A percentile compares a stretch with the other conserved stretches of the same genome.
Evolutionary conservation across 2,329 filamentous ascomycete genomes (phyloP).

Genomic region (Alternaria sp.): DNA sequence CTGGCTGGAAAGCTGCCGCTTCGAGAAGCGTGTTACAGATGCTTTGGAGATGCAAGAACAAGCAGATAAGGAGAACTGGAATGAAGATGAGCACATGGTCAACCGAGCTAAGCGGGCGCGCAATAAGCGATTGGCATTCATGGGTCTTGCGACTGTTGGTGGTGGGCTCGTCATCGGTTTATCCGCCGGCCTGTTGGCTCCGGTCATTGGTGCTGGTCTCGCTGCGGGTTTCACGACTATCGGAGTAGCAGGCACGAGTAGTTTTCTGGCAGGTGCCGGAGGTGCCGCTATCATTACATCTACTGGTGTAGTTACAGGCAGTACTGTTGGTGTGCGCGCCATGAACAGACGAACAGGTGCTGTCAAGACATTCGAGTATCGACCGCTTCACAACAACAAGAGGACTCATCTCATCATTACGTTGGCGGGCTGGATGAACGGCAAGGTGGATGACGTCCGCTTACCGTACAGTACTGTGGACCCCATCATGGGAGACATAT

Average conservation of each 20-base stretch:
- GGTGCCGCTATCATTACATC: constrained; percentile 95
- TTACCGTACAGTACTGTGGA: constrained; percentile 96
- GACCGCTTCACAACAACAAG: constrained; percentile 97
- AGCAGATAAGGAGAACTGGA: constrained; percentile 95
- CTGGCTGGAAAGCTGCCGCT: constrained; percentile 93
- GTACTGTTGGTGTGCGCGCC: constrained; percentile 84
- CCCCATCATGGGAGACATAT: constrained; percentile 97
- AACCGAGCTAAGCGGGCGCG: constrained; percentile 79
- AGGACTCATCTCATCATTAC: constrained; percentile 94
- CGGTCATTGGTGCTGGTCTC: constrained; percentile 91
- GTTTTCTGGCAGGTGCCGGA: constrained; percentile 89
- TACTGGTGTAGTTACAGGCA: constrained; percentile 82
- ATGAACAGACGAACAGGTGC: constrained; percentile 88
- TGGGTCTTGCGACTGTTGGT: constrained; percentile 95
- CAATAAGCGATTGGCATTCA: constrained; percentile 87
- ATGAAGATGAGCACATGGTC: constrained; percentile 94
- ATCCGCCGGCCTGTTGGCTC: constrained; percentile 88
- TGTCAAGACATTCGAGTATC: constrained; percentile 96
- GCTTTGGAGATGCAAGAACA: constrained; percentile 97
- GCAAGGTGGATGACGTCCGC: constrained; percentile 95
- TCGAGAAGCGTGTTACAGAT: constrained; percentile 96
- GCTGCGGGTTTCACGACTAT: constrained; percentile 96
- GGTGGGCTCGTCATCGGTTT: constrained; percentile 94
- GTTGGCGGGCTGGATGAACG: constrained; percentile 97
- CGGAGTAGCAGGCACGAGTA: constrained; percentile 85